Evolutionary conservation across 768 basidiomycete genomes (phyloP), one percentile per base, ranked within the genome.

Genomic region (Pleurotus djamor): DNA sequence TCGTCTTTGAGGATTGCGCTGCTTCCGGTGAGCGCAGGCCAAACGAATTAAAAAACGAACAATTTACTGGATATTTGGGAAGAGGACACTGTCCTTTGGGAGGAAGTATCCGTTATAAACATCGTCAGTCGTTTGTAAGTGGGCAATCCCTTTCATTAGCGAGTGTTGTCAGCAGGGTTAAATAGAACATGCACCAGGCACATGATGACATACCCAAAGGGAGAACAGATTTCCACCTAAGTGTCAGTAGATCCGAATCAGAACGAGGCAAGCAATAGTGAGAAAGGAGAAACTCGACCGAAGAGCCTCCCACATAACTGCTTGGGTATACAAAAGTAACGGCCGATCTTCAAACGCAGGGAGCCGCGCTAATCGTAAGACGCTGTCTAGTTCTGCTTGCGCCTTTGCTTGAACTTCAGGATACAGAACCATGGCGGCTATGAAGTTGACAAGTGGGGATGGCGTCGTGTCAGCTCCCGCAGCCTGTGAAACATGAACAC

Each of bases 371-470:
- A 79, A 60, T 4, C 79, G 69, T n/a, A n/a, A 9, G n/a, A 41
- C 38, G 1, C 55, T 28, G 61, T 81, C 79, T 13, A 82, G 67
- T 61, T 81, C 79, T 6, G 65, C 68, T 56, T 79, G 80, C 0
- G 76, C 78, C 49, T 65, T 72, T 5, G 44, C 57, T 56, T 74
- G 75, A 6, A 69, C 63, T 5, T 73, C 68, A 1, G 79, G 79
- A 57, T 76, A 62, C 6, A 71, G 62, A 4, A 73, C 64, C 75
- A 81, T 76, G 1, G 74, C 72, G 6, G 77, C 67, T 49, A 80
- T 57, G 60, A 81, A 76, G 2, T 68, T 60, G 12, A 62, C 59
- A 66, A 75, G 3, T 34, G 49, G n/a, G 33, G 36, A 48, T 28
- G 10, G 49, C 7, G 49, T 21, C 49, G 49, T 50, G 21, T 50